Base-by-base conservation (phyloP, 2,329 filamentous ascomycete species). In the Microdochium paspali region DNA sequence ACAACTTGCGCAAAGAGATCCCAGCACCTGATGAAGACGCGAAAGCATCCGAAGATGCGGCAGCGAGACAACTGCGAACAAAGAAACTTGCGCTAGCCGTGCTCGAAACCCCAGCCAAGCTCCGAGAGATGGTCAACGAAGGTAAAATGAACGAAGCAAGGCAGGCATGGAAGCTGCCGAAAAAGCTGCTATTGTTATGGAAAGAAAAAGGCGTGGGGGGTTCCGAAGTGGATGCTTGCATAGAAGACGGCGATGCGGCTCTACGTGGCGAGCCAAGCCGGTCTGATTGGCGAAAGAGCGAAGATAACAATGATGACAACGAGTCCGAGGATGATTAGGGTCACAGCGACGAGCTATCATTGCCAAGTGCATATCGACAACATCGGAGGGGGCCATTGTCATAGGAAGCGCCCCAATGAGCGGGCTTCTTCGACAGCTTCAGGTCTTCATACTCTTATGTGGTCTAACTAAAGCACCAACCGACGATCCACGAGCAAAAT, bases 81-180 rank as follows among this genome's bases (percentile, higher is more conserved):
- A 75, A 72, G 51, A 71, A 81, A 55, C 71, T 84, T 6, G 85
- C 84, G 4, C 67, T 67, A 48, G 80, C 82, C 67, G 80, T 81
- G 6, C 62, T 89, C 6, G 75, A 72, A 5, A 75, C 78, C 3
- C 84, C 84, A 35, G 73, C 71, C 28, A 71, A 77, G 54, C 59
- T 91, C 51, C 71, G 75, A 50, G 60, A 59, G 28, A 65, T 90
- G 50, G 70, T 85, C 13, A 67, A 64, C 9, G 73, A 80, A 45
- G 85, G 83, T 24, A 77, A 72, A 53, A 57, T 70, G 28, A 76
- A 82, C 20, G 79, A 83, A 50, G 85, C 85, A 2, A 72, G 70
- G 54, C 64, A 64, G 49, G 70, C 75, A 51, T 83, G 79, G 77
- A 69, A 71, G 56, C 64, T 73, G 62, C 76, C 78, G 26, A 66